A percentile compares a stretch with the other conserved stretches of the same genome.
These are phyloP conservation scores for Phytopythium litorale DNA, from an alignment of 352 stramenopile species.

Conservation along the genomic window DNA sequence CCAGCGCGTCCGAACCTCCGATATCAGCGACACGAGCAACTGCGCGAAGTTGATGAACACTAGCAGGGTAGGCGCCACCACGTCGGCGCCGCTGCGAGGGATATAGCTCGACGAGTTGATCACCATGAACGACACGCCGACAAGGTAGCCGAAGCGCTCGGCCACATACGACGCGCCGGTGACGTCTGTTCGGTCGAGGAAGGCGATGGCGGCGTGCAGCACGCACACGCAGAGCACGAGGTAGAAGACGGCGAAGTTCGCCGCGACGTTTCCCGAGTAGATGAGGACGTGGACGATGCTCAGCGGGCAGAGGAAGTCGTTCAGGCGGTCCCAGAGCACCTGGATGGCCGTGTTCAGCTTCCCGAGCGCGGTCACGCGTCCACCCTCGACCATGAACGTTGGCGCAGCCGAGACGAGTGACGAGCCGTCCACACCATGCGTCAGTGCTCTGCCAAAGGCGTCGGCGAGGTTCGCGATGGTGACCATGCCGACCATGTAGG, in stretches of 20 bases:
- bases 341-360: constrained; percentile 25
- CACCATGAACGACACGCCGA: constrained; percentile 19
- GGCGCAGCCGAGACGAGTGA: constrained; percentile 8
- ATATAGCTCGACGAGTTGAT: constrained; percentile 16
- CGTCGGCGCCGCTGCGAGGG: constrained; percentile 14
- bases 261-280: constrained; percentile 14
- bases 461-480: constrained; percentile 16
- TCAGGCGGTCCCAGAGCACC: constrained; percentile 29
- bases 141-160: constrained; percentile 23
- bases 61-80: constrained; percentile 14
- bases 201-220: constrained; percentile 22
- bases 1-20: no score
- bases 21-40: background rate
- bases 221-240: constrained; percentile 25
- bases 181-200: constrained; percentile 24
- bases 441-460: constrained; percentile 21
- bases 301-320: constrained; percentile 24
- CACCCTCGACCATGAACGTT: constrained; percentile 10
- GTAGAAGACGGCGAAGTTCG: constrained; percentile 25
- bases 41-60: constrained; percentile 9
- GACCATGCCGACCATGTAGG: constrained; percentile 20
- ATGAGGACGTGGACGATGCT: constrained; percentile 24
- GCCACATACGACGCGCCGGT: constrained; percentile 14
- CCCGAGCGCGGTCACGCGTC: constrained; percentile 11
- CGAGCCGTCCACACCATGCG: constrained; percentile 9